Evolutionary conservation across 345 rosid genomes (phyloP), one percentile per base, ranked within the genome.

Genomic region (Pistacia atlantica): DNA sequence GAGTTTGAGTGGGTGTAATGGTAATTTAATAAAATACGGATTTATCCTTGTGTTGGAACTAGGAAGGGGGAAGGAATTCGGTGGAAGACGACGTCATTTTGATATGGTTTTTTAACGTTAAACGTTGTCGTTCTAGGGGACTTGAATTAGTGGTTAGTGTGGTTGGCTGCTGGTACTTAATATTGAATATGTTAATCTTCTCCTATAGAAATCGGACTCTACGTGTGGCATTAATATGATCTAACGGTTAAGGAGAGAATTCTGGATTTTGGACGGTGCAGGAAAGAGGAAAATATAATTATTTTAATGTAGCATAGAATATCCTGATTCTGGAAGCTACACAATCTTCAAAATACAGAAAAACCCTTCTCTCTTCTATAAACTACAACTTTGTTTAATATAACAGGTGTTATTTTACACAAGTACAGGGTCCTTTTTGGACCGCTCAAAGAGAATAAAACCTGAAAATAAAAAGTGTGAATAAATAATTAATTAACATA

Each of bases 211-310:
- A 69, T 69, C 56, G 75, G 70, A 62, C 76, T 61, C 59, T 73
- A 17, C 76, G 66, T 62, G 42, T 72, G 56, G 58, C 67, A 17
- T 4, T 48, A 28, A 48, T 0, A 63, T 49, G 60, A 74, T 63
- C 77, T 4, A 45, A 74, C 77, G 61, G 77, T 51, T 35, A 69
- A 16, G 0, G 74, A 16, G 59, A 20, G 73, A 58, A 20, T 65
- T 72, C 17, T 33, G 54, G 81, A 58, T 14, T 33, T 78, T 78
- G 67, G 80, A 28, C 80, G 76, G 80, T 78, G 72, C 46, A 45
- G 51, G 64, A 64, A 64, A 62, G 65, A 42, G 57, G 33, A 9
- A 0, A 11, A 63, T 52, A 46, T 22, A 11, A 67, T 59, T 31
- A 31, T 48, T 51, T 51, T 51, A 51, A 61, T 56, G 11, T 67